These are phyloP conservation scores for Kickxella alabastrina DNA, from an alignment of 192 early-diverging fungal genomes.

Conservation along the genomic window DNA sequence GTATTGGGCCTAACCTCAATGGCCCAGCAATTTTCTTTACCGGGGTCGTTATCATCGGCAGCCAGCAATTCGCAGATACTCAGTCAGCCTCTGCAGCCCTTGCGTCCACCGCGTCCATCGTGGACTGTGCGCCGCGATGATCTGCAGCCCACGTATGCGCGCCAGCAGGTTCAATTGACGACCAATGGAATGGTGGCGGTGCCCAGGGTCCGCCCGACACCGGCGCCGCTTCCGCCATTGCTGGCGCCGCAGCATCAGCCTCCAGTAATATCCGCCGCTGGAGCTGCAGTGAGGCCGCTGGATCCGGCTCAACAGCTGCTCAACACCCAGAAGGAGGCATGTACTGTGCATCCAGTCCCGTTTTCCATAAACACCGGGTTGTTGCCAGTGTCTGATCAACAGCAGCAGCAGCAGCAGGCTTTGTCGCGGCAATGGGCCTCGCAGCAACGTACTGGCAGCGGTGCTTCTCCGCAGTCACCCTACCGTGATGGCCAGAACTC, in stretches of 20 bases:
- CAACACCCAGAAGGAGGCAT: neutral
- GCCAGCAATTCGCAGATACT: conserved; percentile 33
- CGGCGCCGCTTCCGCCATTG: neutral
- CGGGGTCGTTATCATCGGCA: neutral
- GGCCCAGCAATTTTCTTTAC: too few relatives aligned
- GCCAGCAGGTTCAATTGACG: conserved; percentile 26
- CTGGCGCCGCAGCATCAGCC: too few relatives aligned
- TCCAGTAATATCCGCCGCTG: too few relatives aligned
- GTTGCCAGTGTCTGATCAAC: neutral
- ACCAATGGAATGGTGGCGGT: conserved; percentile 30
- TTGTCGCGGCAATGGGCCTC: neutral
- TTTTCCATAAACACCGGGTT: conserved; percentile 31
- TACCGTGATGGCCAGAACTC: conserved; percentile 9
- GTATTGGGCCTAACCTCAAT: too few relatives aligned
- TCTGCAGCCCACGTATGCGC: conserved; percentile 26
- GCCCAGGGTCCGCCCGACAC: neutral
- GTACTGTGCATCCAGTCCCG: conserved; percentile 7
- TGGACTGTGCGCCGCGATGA: conserved; percentile 46
- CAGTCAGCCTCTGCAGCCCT: conserved; percentile 33
- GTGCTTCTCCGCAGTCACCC: conserved; percentile 16
- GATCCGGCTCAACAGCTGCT: too few relatives aligned
- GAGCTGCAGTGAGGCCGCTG: too few relatives aligned
- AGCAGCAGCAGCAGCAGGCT: neutral
- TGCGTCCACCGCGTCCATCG: conserved; percentile 40
- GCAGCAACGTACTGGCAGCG: conserved; percentile 1